These are phyloP conservation scores for Flaveria robusta DNA, from an alignment of 129 eudicot genomes.

Conservation along the genomic window DNA sequence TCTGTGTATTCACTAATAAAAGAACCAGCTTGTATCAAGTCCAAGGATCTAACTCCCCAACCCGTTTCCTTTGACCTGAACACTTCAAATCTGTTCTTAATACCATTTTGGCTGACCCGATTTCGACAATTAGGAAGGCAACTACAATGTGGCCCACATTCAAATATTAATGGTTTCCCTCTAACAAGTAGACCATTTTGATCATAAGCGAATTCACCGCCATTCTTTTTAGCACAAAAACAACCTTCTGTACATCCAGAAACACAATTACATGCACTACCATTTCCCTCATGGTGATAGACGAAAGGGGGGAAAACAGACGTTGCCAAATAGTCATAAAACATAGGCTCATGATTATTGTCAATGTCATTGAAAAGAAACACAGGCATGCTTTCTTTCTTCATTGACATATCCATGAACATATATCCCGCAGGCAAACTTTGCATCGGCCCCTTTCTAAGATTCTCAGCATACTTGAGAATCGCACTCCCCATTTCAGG, in stretches of 20 bases:
- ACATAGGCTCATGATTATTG: slow-evolving; percentile 56
- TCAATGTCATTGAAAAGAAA: slow-evolving; percentile 69
- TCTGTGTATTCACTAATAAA: slow-evolving; percentile 48
- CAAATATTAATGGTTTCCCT: slow-evolving; percentile 67
- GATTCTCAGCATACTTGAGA: slow-evolving; percentile 51
- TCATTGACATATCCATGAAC: slow-evolving; percentile 52
- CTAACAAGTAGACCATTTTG: slow-evolving; percentile 52
- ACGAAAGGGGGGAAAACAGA: slow-evolving; percentile 70
- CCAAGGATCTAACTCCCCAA: slow-evolving; percentile 85
- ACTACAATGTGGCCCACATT: slow-evolving; percentile 70
- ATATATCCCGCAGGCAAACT: slow-evolving; percentile 58
- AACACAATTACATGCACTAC: slow-evolving; percentile 62
- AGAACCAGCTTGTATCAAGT: slow-evolving; percentile 55
- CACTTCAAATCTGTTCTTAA: slow-evolving; percentile 63
- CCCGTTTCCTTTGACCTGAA: slow-evolving; percentile 74
- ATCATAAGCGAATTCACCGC: slow-evolving; percentile 72
- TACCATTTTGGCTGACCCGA: slow-evolving; percentile 70
- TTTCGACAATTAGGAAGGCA: slow-evolving; percentile 71
- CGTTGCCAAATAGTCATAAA: slow-evolving; percentile 53
- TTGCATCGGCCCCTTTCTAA: slow-evolving; percentile 47
- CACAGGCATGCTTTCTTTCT: slow-evolving; percentile 64
- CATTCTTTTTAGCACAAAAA: slow-evolving; percentile 62
- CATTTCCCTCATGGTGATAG: slow-evolving; percentile 35
- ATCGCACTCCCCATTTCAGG: slow-evolving; percentile 67
- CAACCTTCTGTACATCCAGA: slow-evolving; percentile 60